Evolutionary conservation across 345 rosid genomes (phyloP).

Genomic region (Jatropha curcas): DNA sequence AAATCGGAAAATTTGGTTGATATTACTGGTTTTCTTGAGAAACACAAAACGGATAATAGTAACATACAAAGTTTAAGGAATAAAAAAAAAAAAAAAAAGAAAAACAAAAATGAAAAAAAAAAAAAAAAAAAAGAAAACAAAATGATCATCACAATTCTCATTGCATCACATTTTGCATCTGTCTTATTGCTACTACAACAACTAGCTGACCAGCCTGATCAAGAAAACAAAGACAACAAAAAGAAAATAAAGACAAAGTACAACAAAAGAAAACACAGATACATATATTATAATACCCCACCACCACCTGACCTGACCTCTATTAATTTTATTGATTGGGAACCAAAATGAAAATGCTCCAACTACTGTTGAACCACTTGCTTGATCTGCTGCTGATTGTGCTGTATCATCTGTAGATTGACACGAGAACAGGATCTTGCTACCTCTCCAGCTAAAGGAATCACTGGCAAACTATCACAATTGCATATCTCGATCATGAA

Average conservation of each 20-base stretch:
- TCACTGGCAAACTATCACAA: constrained; percentile 41
- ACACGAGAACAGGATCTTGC: constrained; percentile 19
- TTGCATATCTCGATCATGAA: constrained; percentile 49
- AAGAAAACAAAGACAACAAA: not conserved
- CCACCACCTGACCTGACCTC: not conserved
- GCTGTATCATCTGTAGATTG: constrained; percentile 4
- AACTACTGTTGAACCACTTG: not conserved
- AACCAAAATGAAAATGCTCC: no score
- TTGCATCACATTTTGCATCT: not conserved
- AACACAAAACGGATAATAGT: no score
- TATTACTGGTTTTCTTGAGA: no score
- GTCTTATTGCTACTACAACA: no score
- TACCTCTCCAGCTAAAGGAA: constrained; percentile 31
- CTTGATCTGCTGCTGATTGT: constrained; percentile 7
- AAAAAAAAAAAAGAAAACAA: not conserved
- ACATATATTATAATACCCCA: not conserved
- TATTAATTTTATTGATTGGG: no score
- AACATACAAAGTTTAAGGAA: no score
- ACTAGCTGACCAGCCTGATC: no score
- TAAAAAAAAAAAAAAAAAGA: no score
- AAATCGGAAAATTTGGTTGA: no score
- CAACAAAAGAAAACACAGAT: not conserved
- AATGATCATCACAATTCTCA: not conserved
- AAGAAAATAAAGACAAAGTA: no score
- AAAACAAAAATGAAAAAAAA: not conserved